Evolutionary conservation across 495 filamentous ascomycete genomes (phyloP).

Genomic region (Xylaria grammica): DNA sequence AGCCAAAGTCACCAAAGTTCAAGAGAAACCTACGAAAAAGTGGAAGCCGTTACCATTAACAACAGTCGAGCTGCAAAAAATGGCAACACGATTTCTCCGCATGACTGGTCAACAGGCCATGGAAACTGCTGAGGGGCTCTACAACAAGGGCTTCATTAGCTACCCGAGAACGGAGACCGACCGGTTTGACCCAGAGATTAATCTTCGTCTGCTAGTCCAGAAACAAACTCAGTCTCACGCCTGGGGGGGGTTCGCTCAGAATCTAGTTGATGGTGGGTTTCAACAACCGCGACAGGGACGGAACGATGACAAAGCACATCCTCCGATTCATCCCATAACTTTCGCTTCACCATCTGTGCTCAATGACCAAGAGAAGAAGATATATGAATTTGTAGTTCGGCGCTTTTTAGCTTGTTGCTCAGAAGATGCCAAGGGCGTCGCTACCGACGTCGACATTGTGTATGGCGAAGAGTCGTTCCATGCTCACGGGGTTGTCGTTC

Average conservation of each 20-base stretch:
- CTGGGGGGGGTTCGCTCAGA: conserved; percentile 87
- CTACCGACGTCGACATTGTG: conserved; percentile 80
- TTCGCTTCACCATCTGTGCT: conserved; percentile 70
- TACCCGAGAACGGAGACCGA: conserved; percentile 98
- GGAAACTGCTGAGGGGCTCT: conserved; percentile 87
- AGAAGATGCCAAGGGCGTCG: conserved; percentile 84
- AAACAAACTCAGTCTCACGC: conserved; percentile 77
- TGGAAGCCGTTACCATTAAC: conserved; percentile 93
- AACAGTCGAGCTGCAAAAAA: conserved; percentile 98
- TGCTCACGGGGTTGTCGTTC: conserved; percentile 81
- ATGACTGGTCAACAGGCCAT: conserved; percentile 89
- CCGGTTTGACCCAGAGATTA: conserved; percentile 89
- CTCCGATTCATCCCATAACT: conserved; percentile 92
- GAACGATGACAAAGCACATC: conserved; percentile 95
- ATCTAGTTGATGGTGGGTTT: conserved; percentile 78
- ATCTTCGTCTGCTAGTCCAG: conserved; percentile 77
- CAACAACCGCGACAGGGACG: conserved; percentile 79
- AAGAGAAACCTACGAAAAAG: conserved; percentile 90
- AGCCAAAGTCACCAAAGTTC: conserved; percentile 80
- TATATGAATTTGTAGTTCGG: conserved; percentile 94
- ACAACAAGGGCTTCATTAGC: conserved; percentile 93
- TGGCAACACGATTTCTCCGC: conserved; percentile 81
- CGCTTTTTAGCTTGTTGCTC: conserved; percentile 97
- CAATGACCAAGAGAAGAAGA: conserved; percentile 67
- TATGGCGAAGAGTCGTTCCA: conserved; percentile 86